These are phyloP conservation scores for Rhodotorula sp. DNA, from an alignment of 1,284 basidiomycete genomes.

Conservation along the genomic window DNA sequence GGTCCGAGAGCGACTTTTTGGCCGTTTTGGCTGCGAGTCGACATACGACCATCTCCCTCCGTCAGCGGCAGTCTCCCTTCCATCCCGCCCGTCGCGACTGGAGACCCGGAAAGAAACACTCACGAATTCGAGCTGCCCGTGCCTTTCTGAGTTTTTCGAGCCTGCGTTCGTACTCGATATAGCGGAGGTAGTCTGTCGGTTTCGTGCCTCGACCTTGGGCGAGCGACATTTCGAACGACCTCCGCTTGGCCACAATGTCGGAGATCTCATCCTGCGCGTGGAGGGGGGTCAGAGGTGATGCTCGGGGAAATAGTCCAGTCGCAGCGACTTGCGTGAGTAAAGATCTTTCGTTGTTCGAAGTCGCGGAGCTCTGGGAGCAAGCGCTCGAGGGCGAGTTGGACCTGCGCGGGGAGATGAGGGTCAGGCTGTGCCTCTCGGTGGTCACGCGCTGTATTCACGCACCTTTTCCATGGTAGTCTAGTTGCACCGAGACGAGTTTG, in stretches of 20 bases:
- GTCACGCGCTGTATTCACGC: neutral
- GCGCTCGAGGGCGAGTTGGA: conserved; percentile 44
- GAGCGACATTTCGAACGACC: conserved; percentile 76
- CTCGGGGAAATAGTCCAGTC: neutral
- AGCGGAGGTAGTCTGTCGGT: conserved; percentile 73
- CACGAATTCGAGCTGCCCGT: conserved; percentile 67
- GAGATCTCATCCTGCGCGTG: conserved; percentile 66
- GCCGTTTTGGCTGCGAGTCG: conserved; percentile 25
- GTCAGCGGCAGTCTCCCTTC: neutral
- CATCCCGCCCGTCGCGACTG: no score
- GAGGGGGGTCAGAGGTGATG: neutral
- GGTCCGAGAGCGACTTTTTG: conserved; percentile 44
- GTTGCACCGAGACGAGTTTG: neutral
- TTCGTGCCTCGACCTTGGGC: conserved; percentile 43
- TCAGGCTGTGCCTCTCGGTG: neutral
- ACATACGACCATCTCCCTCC: neutral
- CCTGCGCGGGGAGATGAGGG: conserved; percentile 14
- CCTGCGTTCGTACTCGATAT: conserved; percentile 87
- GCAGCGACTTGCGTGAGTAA: conserved; percentile 65
- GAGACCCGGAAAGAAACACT: conserved; percentile 45
- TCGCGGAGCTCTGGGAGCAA: conserved; percentile 80
- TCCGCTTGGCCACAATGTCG: conserved; percentile 80
- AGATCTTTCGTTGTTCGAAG: conserved; percentile 79
- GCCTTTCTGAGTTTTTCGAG: conserved; percentile 77
- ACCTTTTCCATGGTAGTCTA: conserved; percentile 28